phyloP scores from a whole-genome alignment of 2,329 filamentous ascomycete species.

The Lomentospora prolificans region DNA sequence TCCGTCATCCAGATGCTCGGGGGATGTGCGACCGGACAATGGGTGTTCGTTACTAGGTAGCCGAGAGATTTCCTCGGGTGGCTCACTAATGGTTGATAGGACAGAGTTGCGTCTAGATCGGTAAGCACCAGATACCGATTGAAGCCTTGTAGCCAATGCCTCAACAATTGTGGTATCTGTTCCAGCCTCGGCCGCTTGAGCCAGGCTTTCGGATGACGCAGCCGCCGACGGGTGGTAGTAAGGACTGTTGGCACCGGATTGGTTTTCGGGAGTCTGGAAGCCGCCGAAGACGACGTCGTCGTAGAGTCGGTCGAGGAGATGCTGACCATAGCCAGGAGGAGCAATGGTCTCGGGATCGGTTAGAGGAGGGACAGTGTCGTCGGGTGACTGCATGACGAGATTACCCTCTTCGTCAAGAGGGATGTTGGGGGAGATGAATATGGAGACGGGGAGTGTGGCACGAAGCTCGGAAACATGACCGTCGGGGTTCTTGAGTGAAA shows the following conservation, averaged over 20 bases:
- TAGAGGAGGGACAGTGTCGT: slow-evolving; percentile 14
- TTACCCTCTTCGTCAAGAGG: slow-evolving; percentile 81
- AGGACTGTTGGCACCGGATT: slow-evolving; percentile 72
- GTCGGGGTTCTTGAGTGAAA: slow-evolving; percentile 89
- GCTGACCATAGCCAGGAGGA: slow-evolving; percentile 87
- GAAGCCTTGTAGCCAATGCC: slow-evolving; percentile 54
- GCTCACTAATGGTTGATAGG: not conserved
- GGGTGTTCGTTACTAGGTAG: slow-evolving; percentile 9
- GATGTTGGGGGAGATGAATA: slow-evolving; percentile 93
- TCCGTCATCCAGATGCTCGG: slow-evolving; percentile 45
- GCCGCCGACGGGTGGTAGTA: slow-evolving; percentile 62
- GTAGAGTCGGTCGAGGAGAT: slow-evolving; percentile 83
- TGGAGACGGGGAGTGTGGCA: slow-evolving; percentile 79
- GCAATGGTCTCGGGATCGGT: slow-evolving; percentile 46
- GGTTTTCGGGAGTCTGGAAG: slow-evolving; percentile 65
- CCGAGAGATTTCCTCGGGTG: not conserved
- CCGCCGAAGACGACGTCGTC: slow-evolving; percentile 73
- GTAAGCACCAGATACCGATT: slow-evolving; percentile 21
- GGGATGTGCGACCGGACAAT: slow-evolving; percentile 41
- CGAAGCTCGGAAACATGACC: slow-evolving; percentile 85
- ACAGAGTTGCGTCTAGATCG: not conserved
- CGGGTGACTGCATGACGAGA: slow-evolving; percentile 44
- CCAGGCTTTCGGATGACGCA: slow-evolving; percentile 72
- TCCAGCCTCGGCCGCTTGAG: not conserved
- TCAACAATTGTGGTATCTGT: slow-evolving; percentile 33